Evolutionary conservation across 75 land plant species (phyloP), one percentile per base, ranked within the genome.

Genomic region (Selaginella moellendorffii): DNA sequence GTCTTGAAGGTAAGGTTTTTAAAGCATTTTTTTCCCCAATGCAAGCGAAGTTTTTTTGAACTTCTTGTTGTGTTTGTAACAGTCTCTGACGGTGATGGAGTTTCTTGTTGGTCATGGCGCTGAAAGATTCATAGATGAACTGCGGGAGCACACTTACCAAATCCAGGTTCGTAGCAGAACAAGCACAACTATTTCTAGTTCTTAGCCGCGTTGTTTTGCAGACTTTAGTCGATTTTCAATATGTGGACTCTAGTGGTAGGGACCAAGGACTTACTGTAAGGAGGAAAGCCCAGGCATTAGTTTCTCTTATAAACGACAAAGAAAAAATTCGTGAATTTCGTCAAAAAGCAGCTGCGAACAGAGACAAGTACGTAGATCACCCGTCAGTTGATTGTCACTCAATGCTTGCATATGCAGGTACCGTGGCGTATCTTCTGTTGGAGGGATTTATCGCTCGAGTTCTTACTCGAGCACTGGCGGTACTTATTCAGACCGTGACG

Each of bases 231-330:
- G 78, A 78, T 60, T 87, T 87, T 64, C 77, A 84, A 62, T 82
- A 78, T 66, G 69, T 78, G 23, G 92, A 87, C 29, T 76, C 88
- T 28, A 78, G 77, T 65, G 92, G 88, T 27, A 84, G 77, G 66
- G 92, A 87, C 62, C 78, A 78, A 53, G 92, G 92, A 56, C 77
- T 71, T 66, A 87, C 84, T 76, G 92, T 87, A 24, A 71, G 92
- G 65, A 87, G 68, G 70, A 87, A 87, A 72, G 81, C 80, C 68
- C 82, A 84, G 54, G 70, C 65, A 24, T 75, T 87, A 31, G 69
- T 80, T 17, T 51, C 62, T 27, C 76, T 88, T 26, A 65, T 85
- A 64, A 80, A 73, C 61, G 79, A 88, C 54, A 88, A 80, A 63
- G 93, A 88, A 14, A 82, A 74, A 68, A 88, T 88, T 58, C 65